phyloP scores from a whole-genome alignment of 768 basidiomycete species.

The Daedaleopsis sinensis region DNA sequence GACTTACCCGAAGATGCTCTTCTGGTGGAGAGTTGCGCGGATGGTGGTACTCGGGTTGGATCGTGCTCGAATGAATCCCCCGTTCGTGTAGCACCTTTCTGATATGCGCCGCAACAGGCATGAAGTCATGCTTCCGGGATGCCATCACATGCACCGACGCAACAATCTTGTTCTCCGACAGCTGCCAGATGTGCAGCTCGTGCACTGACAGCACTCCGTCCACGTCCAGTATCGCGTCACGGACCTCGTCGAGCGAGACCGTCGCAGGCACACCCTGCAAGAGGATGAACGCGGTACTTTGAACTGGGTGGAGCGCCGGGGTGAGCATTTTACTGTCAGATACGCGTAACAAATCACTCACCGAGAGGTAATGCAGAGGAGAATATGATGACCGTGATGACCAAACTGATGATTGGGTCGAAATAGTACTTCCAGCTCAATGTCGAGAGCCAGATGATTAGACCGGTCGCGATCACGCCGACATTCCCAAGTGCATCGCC shows the following conservation, averaged over 20 bases:
- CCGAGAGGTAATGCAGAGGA: conserved; percentile 92
- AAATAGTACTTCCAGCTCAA: conserved; percentile 90
- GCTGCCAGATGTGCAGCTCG: conserved; percentile 96
- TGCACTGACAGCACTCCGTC: conserved; percentile 89
- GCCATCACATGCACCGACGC: conserved; percentile 95
- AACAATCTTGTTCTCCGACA: conserved; percentile 93
- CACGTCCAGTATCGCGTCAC: conserved; percentile 76
- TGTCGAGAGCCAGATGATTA: conserved; percentile 88
- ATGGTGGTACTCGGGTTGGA: conserved; percentile 82
- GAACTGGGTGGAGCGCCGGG: conserved; percentile 49
- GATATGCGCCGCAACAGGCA: conserved; percentile 85
- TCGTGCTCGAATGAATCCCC: conserved; percentile 94
- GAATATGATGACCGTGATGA: conserved; percentile 97
- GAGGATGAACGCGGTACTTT: conserved; percentile 91
- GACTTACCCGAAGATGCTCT: conserved; percentile 51
- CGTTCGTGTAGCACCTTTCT: conserved; percentile 83
- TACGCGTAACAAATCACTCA: conserved; percentile 29
- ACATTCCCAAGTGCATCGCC: conserved; percentile 98
- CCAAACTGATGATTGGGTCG: conserved; percentile 90
- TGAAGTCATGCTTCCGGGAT: conserved; percentile 82
- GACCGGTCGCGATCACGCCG: conserved; percentile 93
- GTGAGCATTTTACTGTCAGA: background rate
- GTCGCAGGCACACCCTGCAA: conserved; percentile 92
- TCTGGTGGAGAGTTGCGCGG: conserved; percentile 45
- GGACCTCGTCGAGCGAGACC: conserved; percentile 88